Conservation (phyloP, 164 flowering plant species). For the Vitis amurensis region DNA sequence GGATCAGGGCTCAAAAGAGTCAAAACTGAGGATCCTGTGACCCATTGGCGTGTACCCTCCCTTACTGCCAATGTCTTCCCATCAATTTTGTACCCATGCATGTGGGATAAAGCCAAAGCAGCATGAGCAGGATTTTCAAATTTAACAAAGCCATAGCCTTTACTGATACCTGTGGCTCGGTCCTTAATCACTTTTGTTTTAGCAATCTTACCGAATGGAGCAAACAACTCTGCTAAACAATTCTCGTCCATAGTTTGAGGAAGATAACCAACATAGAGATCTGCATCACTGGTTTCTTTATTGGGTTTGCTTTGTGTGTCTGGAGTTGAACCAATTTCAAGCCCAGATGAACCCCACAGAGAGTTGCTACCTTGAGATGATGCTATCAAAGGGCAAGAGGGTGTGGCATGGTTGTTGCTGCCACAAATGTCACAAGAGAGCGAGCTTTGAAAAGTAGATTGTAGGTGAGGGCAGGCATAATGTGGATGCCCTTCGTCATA, state of each 20-base stretch:
- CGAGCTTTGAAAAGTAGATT: constrained; percentile 9
- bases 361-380: constrained; percentile 6
- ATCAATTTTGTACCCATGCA: constrained; percentile 38
- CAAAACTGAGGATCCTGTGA: constrained; percentile 1
- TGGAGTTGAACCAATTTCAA: constrained; percentile 17
- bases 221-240: constrained; percentile 30
- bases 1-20: not conserved
- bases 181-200: constrained; percentile 39
- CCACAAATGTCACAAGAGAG: constrained; percentile 21
- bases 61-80: constrained; percentile 41
- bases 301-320: constrained; percentile 9
- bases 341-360: not conserved
- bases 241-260: constrained; percentile 32
- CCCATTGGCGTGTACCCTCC: constrained; percentile 19
- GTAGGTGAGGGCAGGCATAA: constrained; percentile 21
- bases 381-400: constrained; percentile 12
- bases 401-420: constrained; percentile 16
- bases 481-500: constrained; percentile 31
- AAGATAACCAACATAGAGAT: constrained; percentile 37
- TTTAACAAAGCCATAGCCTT: constrained; percentile 50
- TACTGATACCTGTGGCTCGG: constrained; percentile 31
- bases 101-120: constrained; percentile 24
- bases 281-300: constrained; percentile 22
- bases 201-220: constrained; percentile 38
- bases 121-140: constrained; percentile 34